Percentiles rank a stretch among this genome's conserved stretches.
These are phyloP conservation scores for Choanephora cucurbitarum DNA, from an alignment of 371 early-diverging fungal genomes.

Conservation along the genomic window DNA sequence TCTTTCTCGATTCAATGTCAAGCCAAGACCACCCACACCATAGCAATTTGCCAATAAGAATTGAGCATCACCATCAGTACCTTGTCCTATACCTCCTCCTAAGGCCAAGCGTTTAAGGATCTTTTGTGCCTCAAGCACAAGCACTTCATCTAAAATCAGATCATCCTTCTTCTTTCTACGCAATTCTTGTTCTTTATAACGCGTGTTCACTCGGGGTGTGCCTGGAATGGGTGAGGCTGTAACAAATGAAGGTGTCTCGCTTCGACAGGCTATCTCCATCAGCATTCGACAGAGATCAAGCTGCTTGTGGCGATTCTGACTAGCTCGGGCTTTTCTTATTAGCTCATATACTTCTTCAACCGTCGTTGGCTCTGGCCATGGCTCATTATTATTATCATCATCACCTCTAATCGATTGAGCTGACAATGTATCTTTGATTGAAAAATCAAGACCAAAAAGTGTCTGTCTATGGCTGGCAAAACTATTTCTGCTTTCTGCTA, in stretches of 20 bases:
- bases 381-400: not conserved
- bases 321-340: slow-evolving; percentile 15
- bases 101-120: slow-evolving; percentile 69
- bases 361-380: slow-evolving; percentile 11
- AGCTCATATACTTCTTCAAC: slow-evolving; percentile 18
- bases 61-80: slow-evolving; percentile 79
- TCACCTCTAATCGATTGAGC: not conserved
- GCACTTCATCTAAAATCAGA: slow-evolving; percentile 50
- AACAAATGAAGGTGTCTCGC: slow-evolving; percentile 1
- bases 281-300: slow-evolving; percentile 21
- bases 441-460: not conserved
- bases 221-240: slow-evolving; percentile 12
- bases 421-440: not conserved
- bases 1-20: slow-evolving; percentile 78
- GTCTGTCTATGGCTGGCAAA: not conserved
- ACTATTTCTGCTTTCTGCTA: not conserved
- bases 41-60: slow-evolving; percentile 89
- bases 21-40: slow-evolving; percentile 71
- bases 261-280: slow-evolving; percentile 19
- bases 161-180: slow-evolving; percentile 20
- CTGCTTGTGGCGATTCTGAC: slow-evolving; percentile 12
- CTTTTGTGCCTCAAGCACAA: slow-evolving; percentile 71
- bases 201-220: slow-evolving; percentile 13
- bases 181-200: slow-evolving; percentile 16
- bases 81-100: slow-evolving; percentile 52